phyloP scores from a whole-genome alignment of 768 basidiomycete species.

The Pulveroboletus frians region DNA sequence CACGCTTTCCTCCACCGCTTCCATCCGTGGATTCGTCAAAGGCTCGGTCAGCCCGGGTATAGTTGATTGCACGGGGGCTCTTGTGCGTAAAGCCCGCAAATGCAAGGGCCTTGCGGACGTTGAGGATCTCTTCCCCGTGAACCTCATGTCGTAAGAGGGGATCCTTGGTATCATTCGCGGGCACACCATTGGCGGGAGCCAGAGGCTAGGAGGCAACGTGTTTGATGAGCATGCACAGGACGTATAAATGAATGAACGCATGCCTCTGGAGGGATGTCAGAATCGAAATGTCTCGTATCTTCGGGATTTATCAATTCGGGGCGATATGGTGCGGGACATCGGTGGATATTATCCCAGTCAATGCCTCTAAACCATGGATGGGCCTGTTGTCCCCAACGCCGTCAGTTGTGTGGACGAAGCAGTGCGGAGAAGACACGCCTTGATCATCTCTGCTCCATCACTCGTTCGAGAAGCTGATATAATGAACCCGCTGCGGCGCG shows the following conservation, averaged over 20 bases:
- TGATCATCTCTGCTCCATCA: conserved; percentile 89
- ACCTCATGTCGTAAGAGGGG: conserved; percentile 81
- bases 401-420: conserved; percentile 17
- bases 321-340: conserved; percentile 79
- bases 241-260: conserved; percentile 28
- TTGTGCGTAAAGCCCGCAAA: conserved; percentile 92
- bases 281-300: conserved; percentile 94
- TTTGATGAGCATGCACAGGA: conserved; percentile 26
- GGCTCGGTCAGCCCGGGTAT: conserved; percentile 68
- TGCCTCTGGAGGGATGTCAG: conserved; percentile 90
- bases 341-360: conserved; percentile 85
- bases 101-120: conserved; percentile 85
- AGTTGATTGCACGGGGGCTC: conserved; percentile 75
- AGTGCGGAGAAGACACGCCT: conserved; percentile 43
- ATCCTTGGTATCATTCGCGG: conserved; percentile 82
- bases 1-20: conserved; percentile 42
- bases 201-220: conserved; percentile 58
- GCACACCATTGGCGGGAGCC: conserved; percentile 81
- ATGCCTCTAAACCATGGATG: conserved; percentile 91
- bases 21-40: conserved; percentile 56
- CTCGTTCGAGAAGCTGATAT: conserved; percentile 48
- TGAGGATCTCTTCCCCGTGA: conserved; percentile 81
- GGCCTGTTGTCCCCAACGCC: conserved; percentile 38
- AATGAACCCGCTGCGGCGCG: conserved; percentile 67
- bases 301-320: conserved; percentile 78